Evolutionary conservation across 495 filamentous ascomycete genomes (phyloP).

Genomic region (Penicillium goetzii): DNA sequence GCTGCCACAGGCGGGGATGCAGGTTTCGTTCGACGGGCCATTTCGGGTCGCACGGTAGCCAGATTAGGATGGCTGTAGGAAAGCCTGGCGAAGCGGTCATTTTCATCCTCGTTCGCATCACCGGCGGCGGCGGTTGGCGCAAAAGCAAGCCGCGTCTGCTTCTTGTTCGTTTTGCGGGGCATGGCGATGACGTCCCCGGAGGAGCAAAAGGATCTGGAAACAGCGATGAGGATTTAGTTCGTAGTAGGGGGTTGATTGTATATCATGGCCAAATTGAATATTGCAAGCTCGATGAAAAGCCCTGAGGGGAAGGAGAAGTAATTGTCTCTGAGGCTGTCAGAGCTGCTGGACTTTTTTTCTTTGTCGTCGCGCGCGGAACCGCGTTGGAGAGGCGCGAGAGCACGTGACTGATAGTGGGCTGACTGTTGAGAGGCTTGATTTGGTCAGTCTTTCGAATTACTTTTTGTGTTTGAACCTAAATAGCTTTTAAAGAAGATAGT

Average conservation of each 20-base stretch:
- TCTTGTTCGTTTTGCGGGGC: constrained; percentile 47
- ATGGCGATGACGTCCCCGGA: constrained; percentile 25
- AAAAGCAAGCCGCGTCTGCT: constrained; percentile 55
- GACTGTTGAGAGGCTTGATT: not conserved
- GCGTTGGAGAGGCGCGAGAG: constrained; percentile 22
- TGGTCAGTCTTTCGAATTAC: not conserved
- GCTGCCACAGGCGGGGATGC: constrained; percentile 1
- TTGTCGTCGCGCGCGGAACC: constrained; percentile 11
- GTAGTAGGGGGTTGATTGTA: not conserved
- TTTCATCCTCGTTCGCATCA: constrained; percentile 20
- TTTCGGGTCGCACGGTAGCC: constrained; percentile 28
- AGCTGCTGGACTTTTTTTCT: constrained; percentile 5
- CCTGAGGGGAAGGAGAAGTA: not conserved
- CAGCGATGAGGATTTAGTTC: not conserved
- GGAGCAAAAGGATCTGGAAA: not conserved
- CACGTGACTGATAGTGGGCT: constrained; percentile 22
- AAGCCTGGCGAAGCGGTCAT: constrained; percentile 41
- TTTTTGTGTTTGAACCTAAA: not conserved
- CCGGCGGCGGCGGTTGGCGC: constrained; percentile 30
- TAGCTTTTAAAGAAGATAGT: not conserved
- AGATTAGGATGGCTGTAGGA: constrained; percentile 44
- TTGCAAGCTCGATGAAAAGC: not conserved
- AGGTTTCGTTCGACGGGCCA: constrained; percentile 5
- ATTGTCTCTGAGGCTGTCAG: not conserved
- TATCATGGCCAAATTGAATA: not conserved